Evolutionary conservation across 2,329 filamentous ascomycete species (phyloP), one percentile per base, ranked within the genome.

Genomic region (Fusarium vanettenii): DNA sequence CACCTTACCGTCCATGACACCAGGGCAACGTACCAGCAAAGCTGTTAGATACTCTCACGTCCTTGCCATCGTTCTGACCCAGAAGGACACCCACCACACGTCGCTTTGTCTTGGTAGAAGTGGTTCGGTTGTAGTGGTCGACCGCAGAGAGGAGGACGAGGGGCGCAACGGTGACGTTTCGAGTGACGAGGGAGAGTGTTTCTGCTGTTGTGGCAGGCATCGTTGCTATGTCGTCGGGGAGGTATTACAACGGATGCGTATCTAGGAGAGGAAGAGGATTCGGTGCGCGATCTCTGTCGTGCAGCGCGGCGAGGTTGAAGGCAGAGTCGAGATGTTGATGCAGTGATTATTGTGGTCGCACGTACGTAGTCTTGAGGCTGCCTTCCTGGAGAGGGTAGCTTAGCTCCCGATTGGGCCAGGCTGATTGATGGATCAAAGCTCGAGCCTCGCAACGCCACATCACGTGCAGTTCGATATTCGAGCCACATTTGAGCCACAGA

Each of bases 141-240:
- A 97, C 97, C 79, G 93, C 95, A 76, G 96, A 98, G 81, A 99
- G 94, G 79, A 99, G 94, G 81, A 99, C 97, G 83, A 99, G 92
- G 79, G 97, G 97, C 80, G 97, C 97, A 85, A 99, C 96, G 78
- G 96, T 97, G 85, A 99, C 97, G 85, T 93, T 98, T 85, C 95
- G 92, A 81, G 92, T 96, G 84, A 98, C 95, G 83, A 98, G 93
- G 79, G 94, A 97, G 84, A 98, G 92, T 77, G 96, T 97, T 88
- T 98, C 96, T 85, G 95, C 95, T 83, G 96, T 98, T 77, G 96
- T 98, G 85, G 96, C 92, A 86, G 95, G 96, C 96, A 98, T 98
- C 84, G 82, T 91, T 85, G 79, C 73, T 68, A 67, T 50, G 67
- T 73, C 45, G 66, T 43, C 48, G 43, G 37, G 55, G 67, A 43